Evolutionary conservation across 306 rosid species (phyloP), one percentile per base, ranked within the genome.

Genomic region (Amphicarpaea edgeworthii): DNA sequence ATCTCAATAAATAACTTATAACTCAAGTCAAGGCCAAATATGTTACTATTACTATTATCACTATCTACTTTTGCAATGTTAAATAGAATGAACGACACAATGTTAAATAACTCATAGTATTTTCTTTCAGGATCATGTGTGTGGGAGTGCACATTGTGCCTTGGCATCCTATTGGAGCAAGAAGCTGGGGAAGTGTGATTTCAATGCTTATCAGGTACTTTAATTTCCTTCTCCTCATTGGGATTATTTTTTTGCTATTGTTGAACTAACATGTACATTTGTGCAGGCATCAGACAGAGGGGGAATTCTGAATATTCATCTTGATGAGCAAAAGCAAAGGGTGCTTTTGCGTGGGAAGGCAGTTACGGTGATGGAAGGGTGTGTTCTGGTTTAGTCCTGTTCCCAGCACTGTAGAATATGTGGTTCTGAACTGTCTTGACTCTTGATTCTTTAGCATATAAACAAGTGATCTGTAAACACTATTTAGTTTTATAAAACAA

Each of bases 81-180:
- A 14, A 4, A 37, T 65, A 16, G 12, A 64, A 32, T 7, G 12
- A 63, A 28, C 30, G 62, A 24, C 40, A 43, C 34, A 23, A 30
- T 16, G 23, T 17, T 53, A 4, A 15, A 51, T 20, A 16, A 16
- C 23, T 28, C 6, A n/a, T n/a, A n/a, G 12, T 0, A 43, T 60
- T 45, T 20, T 11, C 26, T 72, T 72, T 71, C 78, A 87, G 97
- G 97, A 90, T 85, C 88, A 88, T 55, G 96, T 79, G 53, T 65
- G 82, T 71, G 93, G 93, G 72, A 88, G 85, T 77, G 93, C 90
- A 62, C 92, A 90, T 68, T 90, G 96, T 82, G 85, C 79, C 60
- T 84, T 92, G 70, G 89, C 96, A 74, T 53, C 74, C 12, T 87
- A 88, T 62, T 93, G 96, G 93, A 82, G 90, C 86, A 83, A 87